Evolutionary conservation across 176 grass and related monocot species (phyloP), one percentile per base, ranked within the genome.

Genomic region (Phoenix dactylifera): DNA sequence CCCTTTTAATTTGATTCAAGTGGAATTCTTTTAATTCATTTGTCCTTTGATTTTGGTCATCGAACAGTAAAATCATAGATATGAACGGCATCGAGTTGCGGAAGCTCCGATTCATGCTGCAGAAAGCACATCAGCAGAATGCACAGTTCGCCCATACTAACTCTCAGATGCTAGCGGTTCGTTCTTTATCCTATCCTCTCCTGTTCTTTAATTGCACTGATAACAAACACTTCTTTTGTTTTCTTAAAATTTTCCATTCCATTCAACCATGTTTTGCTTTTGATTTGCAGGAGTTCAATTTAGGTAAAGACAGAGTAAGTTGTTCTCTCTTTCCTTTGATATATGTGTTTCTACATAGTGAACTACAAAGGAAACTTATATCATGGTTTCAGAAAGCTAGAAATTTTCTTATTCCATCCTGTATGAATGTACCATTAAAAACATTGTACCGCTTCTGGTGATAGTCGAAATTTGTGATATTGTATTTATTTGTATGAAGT

Each of bases 261-360:
- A 62, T 39, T 26, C 65, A 25, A 60, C 18, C 72, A 17, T 63
- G 80, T 25, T 58, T 73, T 1, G 74, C 6, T 71, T 77, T 80
- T 64, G 62, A 56, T 6, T 15, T 75, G 22, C 79, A 95, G 89
- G 89, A 89, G 57, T 59, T 89, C 50, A 95, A 89, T 39, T 5
- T 56, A 12, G 74, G 18, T 1, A 89, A 79, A 79, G 86, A 89
- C 7, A 71, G 64, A 62, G 82, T 89, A 70, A 73, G 86, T n/a
- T 26, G 9, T 28, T 16, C 25, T 65, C 15, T 24, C 18, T 25
- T 51, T 12, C 4, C 29, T 32, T 32, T 32, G 29, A 4, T 32
- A 32, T 32, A 5, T 5, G 29, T 7, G 29, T 32, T 32, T 32
- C 29, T 32, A 7, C 1, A 32, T 32, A 7, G 29, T 32, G 1